Evolutionary conservation across 345 rosid species (phyloP).

Genomic region (Melaleuca alternifolia): DNA sequence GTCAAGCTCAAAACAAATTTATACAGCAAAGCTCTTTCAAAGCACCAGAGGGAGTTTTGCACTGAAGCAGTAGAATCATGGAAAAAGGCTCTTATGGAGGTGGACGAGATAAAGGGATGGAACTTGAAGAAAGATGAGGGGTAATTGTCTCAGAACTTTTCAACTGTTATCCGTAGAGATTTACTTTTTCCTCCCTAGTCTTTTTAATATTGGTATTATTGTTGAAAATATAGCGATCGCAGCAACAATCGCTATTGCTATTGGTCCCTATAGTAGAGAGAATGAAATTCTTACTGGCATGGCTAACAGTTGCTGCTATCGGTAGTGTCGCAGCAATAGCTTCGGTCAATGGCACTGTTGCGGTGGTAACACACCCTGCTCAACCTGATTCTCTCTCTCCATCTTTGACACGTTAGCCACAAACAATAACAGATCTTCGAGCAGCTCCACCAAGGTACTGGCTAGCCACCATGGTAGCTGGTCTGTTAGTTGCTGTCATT

Average conservation of each 20-base stretch:
- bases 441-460: neutral
- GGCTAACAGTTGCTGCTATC: neutral
- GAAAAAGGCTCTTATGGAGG: neutral
- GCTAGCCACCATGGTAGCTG: neutral
- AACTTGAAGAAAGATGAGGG: neutral
- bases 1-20: too few relatives aligned
- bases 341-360: too few relatives aligned
- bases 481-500: fast-evolving
- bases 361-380: neutral
- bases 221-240: neutral
- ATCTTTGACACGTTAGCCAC: neutral
- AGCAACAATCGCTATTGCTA: neutral
- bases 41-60: neutral
- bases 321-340: neutral
- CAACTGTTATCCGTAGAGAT: neutral
- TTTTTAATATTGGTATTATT: neutral
- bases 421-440: neutral
- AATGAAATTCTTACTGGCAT: neutral
- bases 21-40: too few relatives aligned
- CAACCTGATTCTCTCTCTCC: neutral
- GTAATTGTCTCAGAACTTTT: neutral
- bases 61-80: neutral
- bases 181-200: neutral
- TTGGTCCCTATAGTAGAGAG: neutral
- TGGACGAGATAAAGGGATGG: neutral